Conservation (phyloP, 2,329 filamentous ascomycete genomes). For the Hirsutella thompsonii region DNA sequence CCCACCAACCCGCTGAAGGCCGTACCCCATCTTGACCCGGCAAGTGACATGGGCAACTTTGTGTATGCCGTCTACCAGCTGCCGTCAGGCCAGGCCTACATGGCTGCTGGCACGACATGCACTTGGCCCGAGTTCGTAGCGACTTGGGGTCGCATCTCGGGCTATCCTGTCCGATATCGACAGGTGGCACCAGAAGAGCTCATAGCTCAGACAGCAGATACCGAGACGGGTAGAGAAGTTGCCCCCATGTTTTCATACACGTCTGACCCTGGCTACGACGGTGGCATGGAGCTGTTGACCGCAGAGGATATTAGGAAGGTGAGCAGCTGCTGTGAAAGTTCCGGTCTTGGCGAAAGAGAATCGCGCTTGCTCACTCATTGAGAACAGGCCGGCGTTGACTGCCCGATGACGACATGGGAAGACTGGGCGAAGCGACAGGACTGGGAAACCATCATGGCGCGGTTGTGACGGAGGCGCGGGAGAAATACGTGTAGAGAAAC, state of each 20-base stretch:
- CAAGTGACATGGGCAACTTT: slow-evolving; percentile 33
- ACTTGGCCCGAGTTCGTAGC: slow-evolving; percentile 32
- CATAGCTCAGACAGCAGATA: slow-evolving; percentile 21
- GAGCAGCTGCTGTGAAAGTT: slow-evolving; percentile 7
- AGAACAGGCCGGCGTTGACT: slow-evolving; percentile 27
- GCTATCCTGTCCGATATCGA: slow-evolving; percentile 21
- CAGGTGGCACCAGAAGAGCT: slow-evolving; percentile 27
- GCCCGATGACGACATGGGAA: slow-evolving; percentile 25
- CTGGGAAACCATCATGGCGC: slow-evolving; percentile 13
- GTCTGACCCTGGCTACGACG: slow-evolving; percentile 35
- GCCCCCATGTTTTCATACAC: slow-evolving; percentile 33
- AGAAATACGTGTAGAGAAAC: not conserved
- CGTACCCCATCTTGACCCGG: slow-evolving; percentile 32
- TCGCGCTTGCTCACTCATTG: too few relatives aligned
- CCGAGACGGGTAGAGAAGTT: slow-evolving; percentile 28
- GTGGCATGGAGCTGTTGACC: slow-evolving; percentile 27
- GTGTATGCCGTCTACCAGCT: slow-evolving; percentile 35
- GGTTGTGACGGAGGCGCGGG: not conserved
- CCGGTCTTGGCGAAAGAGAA: not conserved
- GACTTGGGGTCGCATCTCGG: slow-evolving; percentile 25
- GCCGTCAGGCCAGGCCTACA: slow-evolving; percentile 33
- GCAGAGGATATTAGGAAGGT: slow-evolving; percentile 31
- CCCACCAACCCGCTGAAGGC: slow-evolving; percentile 23
- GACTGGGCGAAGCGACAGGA: slow-evolving; percentile 23
- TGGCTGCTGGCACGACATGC: slow-evolving; percentile 31